phyloP scores from a whole-genome alignment of 2,329 filamentous ascomycete species.

The Pseudocercospora ulei region DNA sequence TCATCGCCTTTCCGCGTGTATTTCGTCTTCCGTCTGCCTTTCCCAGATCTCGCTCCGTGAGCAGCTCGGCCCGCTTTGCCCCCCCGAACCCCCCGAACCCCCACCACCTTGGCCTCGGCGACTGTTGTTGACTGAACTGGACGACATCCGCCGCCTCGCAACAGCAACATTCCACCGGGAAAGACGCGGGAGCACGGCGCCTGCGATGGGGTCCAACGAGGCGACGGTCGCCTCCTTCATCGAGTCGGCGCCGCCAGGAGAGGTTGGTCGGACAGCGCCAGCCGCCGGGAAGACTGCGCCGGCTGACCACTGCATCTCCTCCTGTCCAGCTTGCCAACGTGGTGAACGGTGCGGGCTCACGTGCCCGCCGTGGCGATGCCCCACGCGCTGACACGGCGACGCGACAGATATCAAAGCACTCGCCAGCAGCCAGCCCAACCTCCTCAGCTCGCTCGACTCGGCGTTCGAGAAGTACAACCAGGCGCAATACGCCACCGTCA shows the following conservation, averaged over 20 bases:
- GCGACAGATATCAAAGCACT: conserved; percentile 76
- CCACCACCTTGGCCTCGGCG: no score
- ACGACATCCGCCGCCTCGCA: no score
- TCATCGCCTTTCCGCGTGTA: no score
- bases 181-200: not conserved
- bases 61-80: no score
- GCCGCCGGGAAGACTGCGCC: conserved; percentile 21
- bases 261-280: conserved; percentile 52
- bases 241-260: conserved; percentile 86
- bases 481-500: conserved; percentile 78
- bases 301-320: conserved; percentile 24
- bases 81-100: no score
- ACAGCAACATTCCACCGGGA: not conserved
- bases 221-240: conserved; percentile 62
- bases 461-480: conserved; percentile 95
- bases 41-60: no score
- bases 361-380: not conserved
- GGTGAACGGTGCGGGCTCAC: conserved; percentile 60
- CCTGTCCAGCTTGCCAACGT: conserved; percentile 69
- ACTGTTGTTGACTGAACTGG: no score
- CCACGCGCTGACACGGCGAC: conserved; percentile 6
- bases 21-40: no score
- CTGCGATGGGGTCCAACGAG: conserved; percentile 30
- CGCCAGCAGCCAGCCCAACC: conserved; percentile 57
- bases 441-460: conserved; percentile 59